Conservation (phyloP, 441 rosid genomes). For the Kokia cookei region DNA sequence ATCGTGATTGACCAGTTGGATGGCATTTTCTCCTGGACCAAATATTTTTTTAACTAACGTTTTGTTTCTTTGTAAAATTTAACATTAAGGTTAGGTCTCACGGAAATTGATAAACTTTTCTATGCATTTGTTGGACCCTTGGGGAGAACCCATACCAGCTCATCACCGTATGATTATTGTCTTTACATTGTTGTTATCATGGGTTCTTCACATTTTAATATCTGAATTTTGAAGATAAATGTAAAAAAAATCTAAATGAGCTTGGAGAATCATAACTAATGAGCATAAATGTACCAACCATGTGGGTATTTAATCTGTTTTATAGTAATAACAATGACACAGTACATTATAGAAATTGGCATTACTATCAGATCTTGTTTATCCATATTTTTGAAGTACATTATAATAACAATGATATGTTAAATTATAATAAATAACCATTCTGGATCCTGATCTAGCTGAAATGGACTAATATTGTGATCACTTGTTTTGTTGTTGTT, state of each 20-base stretch:
- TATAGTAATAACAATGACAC: neutral
- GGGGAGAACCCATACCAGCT: slow-evolving; percentile 9
- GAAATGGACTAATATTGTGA: neutral
- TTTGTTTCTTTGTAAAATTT: too few relatives aligned
- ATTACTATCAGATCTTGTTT: slow-evolving; percentile 8
- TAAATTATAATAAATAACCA: neutral
- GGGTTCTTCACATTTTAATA: neutral
- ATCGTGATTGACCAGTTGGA: slow-evolving; percentile 4
- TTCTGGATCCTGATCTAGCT: slow-evolving; percentile 3
- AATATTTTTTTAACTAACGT: too few relatives aligned
- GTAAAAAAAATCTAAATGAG: neutral
- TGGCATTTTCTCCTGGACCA: neutral
- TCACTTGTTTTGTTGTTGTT: neutral
- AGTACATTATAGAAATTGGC: neutral
- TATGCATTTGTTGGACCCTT: neutral
- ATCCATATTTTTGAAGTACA: too few relatives aligned
- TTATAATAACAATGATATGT: too few relatives aligned
- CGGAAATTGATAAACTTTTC: neutral
- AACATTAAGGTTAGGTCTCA: too few relatives aligned
- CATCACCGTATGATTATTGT: neutral
- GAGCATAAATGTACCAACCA: neutral
- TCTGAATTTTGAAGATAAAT: neutral
- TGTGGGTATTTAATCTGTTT: neutral
- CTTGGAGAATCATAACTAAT: neutral
- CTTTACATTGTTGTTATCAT: neutral